A percentile compares a stretch with the other conserved stretches of the same genome.
phyloP scores from a whole-genome alignment of 2,329 filamentous ascomycete species.

The Fusarium sp. region DNA sequence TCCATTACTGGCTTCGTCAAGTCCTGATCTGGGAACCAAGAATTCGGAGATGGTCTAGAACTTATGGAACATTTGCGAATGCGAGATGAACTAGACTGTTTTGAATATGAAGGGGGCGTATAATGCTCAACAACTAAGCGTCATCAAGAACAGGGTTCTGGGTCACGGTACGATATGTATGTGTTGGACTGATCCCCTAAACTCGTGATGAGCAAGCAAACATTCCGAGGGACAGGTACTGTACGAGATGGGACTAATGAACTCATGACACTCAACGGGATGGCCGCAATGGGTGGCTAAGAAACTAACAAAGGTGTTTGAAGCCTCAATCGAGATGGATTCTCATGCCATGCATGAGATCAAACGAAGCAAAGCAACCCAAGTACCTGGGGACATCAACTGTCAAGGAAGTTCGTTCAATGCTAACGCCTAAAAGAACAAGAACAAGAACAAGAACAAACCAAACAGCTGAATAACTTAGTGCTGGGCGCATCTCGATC shows the following conservation, averaged over 20 bases:
- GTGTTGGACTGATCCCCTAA: background rate
- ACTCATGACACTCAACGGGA: background rate
- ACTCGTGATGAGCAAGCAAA: background rate
- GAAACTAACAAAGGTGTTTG: slow-evolving; percentile 2
- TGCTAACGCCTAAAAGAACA: background rate
- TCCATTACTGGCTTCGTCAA: slow-evolving; percentile 10
- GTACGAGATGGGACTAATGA: background rate
- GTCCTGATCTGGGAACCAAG: slow-evolving; percentile 26
- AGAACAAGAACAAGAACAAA: background rate
- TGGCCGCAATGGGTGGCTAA: slow-evolving; percentile 1
- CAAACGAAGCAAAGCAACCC: background rate
- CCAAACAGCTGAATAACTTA: background rate
- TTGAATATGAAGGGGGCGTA: slow-evolving; percentile 2
- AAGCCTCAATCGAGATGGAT: slow-evolving; percentile 2
- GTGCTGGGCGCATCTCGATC: slow-evolving; percentile 36
- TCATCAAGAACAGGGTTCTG: slow-evolving; percentile 24
- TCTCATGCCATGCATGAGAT: background rate
- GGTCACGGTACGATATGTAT: background rate
- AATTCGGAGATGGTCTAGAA: slow-evolving; percentile 22
- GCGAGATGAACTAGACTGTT: slow-evolving; percentile 13
- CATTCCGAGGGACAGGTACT: slow-evolving; percentile 16
- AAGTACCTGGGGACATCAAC: slow-evolving; percentile 1
- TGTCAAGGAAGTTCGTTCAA: background rate
- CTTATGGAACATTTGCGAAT: slow-evolving; percentile 19
- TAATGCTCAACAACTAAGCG: slow-evolving; percentile 17